Percentiles rank a stretch among this genome's conserved stretches.
Conservation (phyloP, 495 filamentous ascomycete genomes). For the Penicillium dipodomyicola region DNA sequence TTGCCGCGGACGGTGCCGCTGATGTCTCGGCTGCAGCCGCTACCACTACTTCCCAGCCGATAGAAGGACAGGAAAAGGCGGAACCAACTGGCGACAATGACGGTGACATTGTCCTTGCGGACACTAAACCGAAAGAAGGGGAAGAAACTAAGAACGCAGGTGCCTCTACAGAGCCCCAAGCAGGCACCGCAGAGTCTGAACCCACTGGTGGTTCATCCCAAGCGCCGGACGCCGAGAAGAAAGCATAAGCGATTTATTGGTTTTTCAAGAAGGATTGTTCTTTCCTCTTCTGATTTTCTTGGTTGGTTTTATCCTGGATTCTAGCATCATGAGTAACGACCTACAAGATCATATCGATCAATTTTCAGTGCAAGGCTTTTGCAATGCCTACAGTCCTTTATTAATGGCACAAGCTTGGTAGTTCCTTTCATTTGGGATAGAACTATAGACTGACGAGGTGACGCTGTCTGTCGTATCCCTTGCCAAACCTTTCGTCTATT, state of each 20-base stretch:
- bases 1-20: conserved; percentile 23
- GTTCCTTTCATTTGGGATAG: background rate
- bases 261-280: background rate
- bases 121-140: conserved; percentile 24
- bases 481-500: background rate
- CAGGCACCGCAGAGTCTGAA: conserved; percentile 9
- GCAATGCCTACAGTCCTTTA: background rate
- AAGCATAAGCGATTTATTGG: conserved; percentile 9
- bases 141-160: conserved; percentile 15
- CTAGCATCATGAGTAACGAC: conserved; percentile 33
- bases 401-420: background rate
- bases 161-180: conserved; percentile 7
- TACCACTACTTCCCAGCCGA: conserved; percentile 16
- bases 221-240: conserved; percentile 19
- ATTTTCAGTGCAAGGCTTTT: conserved; percentile 5
- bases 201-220: conserved; percentile 9
- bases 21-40: conserved; percentile 13
- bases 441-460: background rate
- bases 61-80: conserved; percentile 12
- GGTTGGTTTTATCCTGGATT: conserved; percentile 12
- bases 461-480: background rate
- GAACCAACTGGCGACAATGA: conserved; percentile 35
- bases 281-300: conserved; percentile 5
- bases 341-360: conserved; percentile 19
- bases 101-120: conserved; percentile 43